Evolutionary conservation across 2,329 filamentous ascomycete genomes (phyloP), one percentile per base, ranked within the genome.

Genomic region (Calycina marina): DNA sequence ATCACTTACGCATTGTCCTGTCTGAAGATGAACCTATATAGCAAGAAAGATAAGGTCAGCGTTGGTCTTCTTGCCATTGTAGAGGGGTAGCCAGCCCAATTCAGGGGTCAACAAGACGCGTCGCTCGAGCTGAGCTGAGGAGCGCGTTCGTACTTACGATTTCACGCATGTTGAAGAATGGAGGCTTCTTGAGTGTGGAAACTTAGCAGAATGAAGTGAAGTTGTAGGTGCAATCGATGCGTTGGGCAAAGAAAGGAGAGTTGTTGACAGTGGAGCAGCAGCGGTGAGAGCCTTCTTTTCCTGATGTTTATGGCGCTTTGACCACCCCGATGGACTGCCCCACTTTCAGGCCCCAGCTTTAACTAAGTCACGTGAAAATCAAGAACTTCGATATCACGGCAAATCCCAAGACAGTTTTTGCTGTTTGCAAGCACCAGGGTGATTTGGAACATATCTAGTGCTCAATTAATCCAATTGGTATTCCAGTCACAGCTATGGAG

Each of bases 11-110:
- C 90, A 96, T 77, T 98, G 90, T 65, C 90, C 90, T 73, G 90
- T 98, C 72, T 98, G 90, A 55, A 98, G 85, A 68, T 98, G 90
- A 67, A 96, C 88, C 88, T 96, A 58, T 70, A 38, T 28, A 55
- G 33, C 52, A 55, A 54, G 61, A 62, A 55, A 57, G 43, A 46
- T 37, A 46, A 42, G 56, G 71, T 77, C 66, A 80, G 75, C 63
- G 51, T 55, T 55, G 50, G 30, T 52, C 56, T 56, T 51, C 54
- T 47, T 56, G 54, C 56, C 58, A 49, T 51, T 47, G 35, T 35
- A 46, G 40, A 45, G 48, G 47, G 45, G 48, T 46, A 22, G n/a
- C n/a, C n/a, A n/a, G n/a, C n/a, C n/a, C 44, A 43, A 42, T 49
- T 56, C 49, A 55, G 52, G 56, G 53, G 56, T 47, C 42, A 35